A percentile compares a stretch with the other conserved stretches of the same genome.
These are phyloP conservation scores for Alternaria brassicicola DNA, from an alignment of 2,329 filamentous ascomycete genomes.

Conservation along the genomic window DNA sequence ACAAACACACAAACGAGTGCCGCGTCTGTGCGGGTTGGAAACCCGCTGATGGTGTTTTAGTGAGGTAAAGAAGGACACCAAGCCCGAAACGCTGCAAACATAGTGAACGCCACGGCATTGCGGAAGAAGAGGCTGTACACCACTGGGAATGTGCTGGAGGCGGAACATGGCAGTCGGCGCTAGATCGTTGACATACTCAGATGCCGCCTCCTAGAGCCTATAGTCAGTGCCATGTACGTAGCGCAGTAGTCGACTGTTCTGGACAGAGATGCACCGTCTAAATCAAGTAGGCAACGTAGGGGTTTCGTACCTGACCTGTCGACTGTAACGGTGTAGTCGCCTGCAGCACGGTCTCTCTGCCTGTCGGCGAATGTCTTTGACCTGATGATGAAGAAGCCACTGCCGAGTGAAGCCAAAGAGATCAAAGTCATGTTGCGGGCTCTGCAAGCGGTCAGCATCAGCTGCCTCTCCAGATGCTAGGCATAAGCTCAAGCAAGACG, in stretches of 20 bases:
- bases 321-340: slow-evolving; percentile 46
- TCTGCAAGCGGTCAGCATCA: slow-evolving; percentile 28
- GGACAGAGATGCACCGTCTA: not conserved
- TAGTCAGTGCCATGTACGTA: slow-evolving; percentile 3
- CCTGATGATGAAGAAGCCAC: slow-evolving; percentile 43
- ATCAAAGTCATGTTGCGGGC: slow-evolving; percentile 42
- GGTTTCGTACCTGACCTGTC: slow-evolving; percentile 41
- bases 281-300: not conserved
- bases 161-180: not conserved
- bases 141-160: not conserved
- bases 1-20: not conserved
- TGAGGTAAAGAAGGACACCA: not conserved
- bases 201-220: slow-evolving; percentile 11
- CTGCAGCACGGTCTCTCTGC: slow-evolving; percentile 33
- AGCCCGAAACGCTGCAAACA: not conserved
- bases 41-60: not conserved
- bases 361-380: slow-evolving; percentile 37
- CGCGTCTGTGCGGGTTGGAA: not conserved
- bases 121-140: not conserved
- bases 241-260: not conserved
- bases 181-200: not conserved
- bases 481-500: slow-evolving; percentile 3
- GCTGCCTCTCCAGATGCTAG: slow-evolving; percentile 10
- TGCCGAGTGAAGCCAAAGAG: slow-evolving; percentile 39
- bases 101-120: not conserved